Conservation (phyloP, 1,284 basidiomycete genomes). For the Moniliella sp. region DNA sequence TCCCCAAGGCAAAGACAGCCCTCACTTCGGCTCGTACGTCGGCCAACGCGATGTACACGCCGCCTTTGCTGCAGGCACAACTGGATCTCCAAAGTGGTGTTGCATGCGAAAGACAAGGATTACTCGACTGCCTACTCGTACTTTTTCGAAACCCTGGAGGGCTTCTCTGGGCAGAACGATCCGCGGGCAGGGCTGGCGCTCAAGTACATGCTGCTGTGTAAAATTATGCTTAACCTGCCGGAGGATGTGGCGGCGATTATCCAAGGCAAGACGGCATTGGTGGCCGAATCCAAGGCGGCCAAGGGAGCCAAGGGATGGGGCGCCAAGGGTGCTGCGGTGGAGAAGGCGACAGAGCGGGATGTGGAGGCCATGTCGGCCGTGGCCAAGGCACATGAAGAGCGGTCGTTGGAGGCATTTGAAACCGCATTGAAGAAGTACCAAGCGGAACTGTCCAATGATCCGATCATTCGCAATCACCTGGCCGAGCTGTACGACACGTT, state of each 20-base stretch:
- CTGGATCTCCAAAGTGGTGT: conserved; percentile 74
- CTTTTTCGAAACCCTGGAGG: conserved; percentile 91
- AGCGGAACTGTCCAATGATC: conserved; percentile 73
- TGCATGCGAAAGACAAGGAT: conserved; percentile 92
- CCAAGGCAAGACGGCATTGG: conserved; percentile 62
- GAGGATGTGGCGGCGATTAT: conserved; percentile 75
- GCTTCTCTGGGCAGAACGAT: conserved; percentile 46
- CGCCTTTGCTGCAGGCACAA: conserved; percentile 68
- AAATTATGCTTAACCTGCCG: conserved; percentile 84
- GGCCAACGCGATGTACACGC: conserved; percentile 92
- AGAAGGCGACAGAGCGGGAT: conserved; percentile 56
- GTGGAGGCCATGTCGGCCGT: conserved; percentile 87
- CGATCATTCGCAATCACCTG: conserved; percentile 78
- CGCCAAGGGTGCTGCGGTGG: too few relatives aligned
- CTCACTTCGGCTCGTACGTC: conserved; percentile 78
- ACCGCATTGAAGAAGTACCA: conserved; percentile 65
- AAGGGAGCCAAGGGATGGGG: too few relatives aligned
- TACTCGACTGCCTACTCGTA: conserved; percentile 93
- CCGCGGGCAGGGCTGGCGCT: conserved; percentile 53
- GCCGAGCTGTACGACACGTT: conserved; percentile 80
- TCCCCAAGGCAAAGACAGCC: conserved; percentile 76
- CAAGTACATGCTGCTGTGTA: conserved; percentile 93
- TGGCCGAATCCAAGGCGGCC: too few relatives aligned
- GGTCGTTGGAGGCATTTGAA: conserved; percentile 74
- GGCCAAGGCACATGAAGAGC: conserved; percentile 68